Percentiles rank a stretch among this genome's conserved stretches.
phyloP scores from a whole-genome alignment of 2,329 filamentous ascomycete species.

The Pseudogymnoascus sp. region DNA sequence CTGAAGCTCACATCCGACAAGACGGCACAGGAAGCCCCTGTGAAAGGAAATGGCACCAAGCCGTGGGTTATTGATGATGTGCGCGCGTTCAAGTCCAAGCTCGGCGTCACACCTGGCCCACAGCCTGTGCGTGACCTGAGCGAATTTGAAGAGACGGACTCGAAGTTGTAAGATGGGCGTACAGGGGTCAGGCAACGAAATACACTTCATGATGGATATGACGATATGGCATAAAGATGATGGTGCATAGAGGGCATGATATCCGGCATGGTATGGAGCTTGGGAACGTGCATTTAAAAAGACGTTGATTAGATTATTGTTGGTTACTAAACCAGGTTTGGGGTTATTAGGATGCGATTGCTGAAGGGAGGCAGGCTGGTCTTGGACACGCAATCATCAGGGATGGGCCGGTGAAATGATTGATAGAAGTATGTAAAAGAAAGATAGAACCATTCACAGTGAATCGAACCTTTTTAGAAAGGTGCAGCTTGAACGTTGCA shows the following conservation, averaged over 20 bases:
- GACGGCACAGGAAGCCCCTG: conserved; percentile 13
- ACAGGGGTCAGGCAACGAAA: not conserved
- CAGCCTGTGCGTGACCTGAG: conserved; percentile 64
- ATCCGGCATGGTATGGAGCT: conserved; percentile 2
- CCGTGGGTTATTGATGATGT: conserved; percentile 67
- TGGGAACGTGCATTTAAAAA: not conserved
- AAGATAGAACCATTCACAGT: not conserved
- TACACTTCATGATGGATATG: conserved; percentile 1
- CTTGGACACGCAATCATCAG: not conserved
- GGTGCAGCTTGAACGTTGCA: not conserved
- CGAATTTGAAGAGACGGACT: conserved; percentile 76
- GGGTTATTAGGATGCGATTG: not conserved
- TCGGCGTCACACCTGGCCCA: conserved; percentile 65
- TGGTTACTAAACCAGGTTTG: not conserved
- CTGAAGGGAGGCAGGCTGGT: not conserved
- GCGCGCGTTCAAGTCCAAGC: conserved; percentile 66
- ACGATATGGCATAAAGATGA: not conserved
- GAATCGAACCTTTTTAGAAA: not conserved
- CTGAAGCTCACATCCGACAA: conserved; percentile 25
- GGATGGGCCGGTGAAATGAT: not conserved
- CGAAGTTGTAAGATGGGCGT: conserved; percentile 59
- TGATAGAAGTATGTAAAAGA: conserved; percentile 7
- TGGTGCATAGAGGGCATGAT: conserved; percentile 4
- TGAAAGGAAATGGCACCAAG: conserved; percentile 38
- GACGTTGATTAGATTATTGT: not conserved